A percentile compares a stretch with the other conserved stretches of the same genome.
These are phyloP conservation scores for Fomitopsis pulvina DNA, from an alignment of 768 basidiomycete species.

Conservation along the genomic window DNA sequence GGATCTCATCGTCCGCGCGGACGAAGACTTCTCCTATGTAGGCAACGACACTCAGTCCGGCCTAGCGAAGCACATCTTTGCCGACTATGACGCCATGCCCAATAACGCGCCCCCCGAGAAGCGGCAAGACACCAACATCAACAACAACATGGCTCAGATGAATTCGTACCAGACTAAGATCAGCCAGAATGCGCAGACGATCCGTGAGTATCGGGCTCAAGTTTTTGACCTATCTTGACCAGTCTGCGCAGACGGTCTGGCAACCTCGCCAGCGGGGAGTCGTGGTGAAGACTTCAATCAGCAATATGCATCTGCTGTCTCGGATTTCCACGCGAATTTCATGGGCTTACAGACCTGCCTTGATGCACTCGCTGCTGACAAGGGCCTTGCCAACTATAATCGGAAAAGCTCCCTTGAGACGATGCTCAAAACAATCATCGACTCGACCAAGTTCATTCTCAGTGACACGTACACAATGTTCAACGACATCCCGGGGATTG, in stretches of 20 bases:
- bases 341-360: slow-evolving; percentile 25
- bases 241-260: slow-evolving; percentile 1
- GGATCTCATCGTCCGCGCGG: slow-evolving; percentile 1
- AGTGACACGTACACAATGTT: slow-evolving; percentile 26
- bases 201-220: slow-evolving; percentile 17
- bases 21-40: slow-evolving; percentile 3
- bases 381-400: slow-evolving; percentile 50
- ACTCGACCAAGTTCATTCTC: slow-evolving; percentile 42
- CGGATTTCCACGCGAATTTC: slow-evolving; percentile 27
- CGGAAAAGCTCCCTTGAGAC: slow-evolving; percentile 35
- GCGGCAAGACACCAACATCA: slow-evolving; percentile 7
- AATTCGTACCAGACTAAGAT: slow-evolving; percentile 19
- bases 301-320: slow-evolving; percentile 29
- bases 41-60: background rate
- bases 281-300: slow-evolving; percentile 27
- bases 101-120: background rate
- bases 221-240: background rate
- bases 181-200: slow-evolving; percentile 16
- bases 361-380: slow-evolving; percentile 27
- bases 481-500: slow-evolving; percentile 37
- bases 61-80: background rate
- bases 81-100: slow-evolving; percentile 6
- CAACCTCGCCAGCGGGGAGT: background rate
- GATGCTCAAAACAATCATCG: slow-evolving; percentile 41
- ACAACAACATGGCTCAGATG: slow-evolving; percentile 20